Conservation (phyloP, 129 eudicot genomes). For the Flaveria sonorensis region DNA sequence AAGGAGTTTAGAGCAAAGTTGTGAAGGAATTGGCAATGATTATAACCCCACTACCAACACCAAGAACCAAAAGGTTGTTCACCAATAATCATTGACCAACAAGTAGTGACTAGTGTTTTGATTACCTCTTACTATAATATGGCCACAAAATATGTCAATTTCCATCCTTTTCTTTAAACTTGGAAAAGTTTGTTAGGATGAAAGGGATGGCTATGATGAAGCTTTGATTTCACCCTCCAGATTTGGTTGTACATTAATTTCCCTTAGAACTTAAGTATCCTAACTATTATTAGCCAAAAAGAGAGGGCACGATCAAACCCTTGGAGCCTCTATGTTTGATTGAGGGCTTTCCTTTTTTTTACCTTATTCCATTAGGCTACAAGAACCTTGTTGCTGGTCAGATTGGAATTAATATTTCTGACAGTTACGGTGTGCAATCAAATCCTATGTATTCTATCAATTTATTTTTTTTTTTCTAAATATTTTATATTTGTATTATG, state of each 20-base stretch:
- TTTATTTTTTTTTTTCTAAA: not conserved
- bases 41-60: conserved; percentile 40
- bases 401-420: conserved; percentile 22
- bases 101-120: conserved; percentile 40
- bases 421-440: conserved; percentile 19
- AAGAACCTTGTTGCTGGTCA: conserved; percentile 1
- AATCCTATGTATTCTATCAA: not conserved
- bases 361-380: conserved; percentile 15
- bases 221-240: conserved; percentile 21
- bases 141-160: conserved; percentile 42
- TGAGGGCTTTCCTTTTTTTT: conserved; percentile 41
- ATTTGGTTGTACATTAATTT: conserved; percentile 52
- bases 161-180: conserved; percentile 51
- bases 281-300: conserved; percentile 51
- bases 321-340: conserved; percentile 57
- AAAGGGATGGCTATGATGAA: conserved; percentile 42
- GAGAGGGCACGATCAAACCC: conserved; percentile 52
- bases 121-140: conserved; percentile 28
- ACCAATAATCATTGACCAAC: conserved; percentile 78
- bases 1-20: conserved; percentile 42
- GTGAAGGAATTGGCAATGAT: conserved; percentile 47
- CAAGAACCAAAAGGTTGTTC: conserved; percentile 83
- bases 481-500: not conserved
- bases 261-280: conserved; percentile 52
- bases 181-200: conserved; percentile 46